Evolutionary conservation across 805 yeast species (phyloP).

Genomic region (Suhomyces prunicola): DNA sequence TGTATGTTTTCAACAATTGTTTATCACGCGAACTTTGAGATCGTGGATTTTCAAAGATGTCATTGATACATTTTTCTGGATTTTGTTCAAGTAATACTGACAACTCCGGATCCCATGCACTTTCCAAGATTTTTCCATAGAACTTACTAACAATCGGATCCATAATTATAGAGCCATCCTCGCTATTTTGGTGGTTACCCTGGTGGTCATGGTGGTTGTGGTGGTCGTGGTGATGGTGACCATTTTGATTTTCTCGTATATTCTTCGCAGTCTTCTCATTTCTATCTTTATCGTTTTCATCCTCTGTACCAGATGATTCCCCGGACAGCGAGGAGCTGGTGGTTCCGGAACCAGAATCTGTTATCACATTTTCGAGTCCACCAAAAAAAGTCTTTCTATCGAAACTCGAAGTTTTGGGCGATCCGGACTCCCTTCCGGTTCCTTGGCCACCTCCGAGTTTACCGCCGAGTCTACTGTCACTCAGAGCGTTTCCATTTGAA

Average conservation of each 20-base stretch:
- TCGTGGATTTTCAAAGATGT: slow-evolving; percentile 67
- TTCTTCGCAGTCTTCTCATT: not conserved
- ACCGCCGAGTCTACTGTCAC: not conserved
- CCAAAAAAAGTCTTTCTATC: slow-evolving; percentile 46
- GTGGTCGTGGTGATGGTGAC: not conserved
- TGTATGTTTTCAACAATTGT: slow-evolving; percentile 10
- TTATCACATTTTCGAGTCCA: slow-evolving; percentile 45
- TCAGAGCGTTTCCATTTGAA: slow-evolving; percentile 3
- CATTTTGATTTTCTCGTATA: not conserved
- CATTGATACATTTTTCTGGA: slow-evolving; percentile 71
- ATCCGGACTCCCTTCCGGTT: slow-evolving; percentile 28
- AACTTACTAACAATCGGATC: slow-evolving; percentile 51
- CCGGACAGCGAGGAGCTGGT: not conserved
- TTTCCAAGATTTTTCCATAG: slow-evolving; percentile 53
- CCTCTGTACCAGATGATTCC: not conserved
- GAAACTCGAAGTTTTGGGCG: slow-evolving; percentile 38
- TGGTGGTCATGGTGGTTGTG: not conserved
- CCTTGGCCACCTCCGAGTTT: not conserved
- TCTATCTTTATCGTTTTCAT: not conserved
- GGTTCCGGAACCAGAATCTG: slow-evolving; percentile 2
- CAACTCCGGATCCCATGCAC: slow-evolving; percentile 58
- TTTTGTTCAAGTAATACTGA: slow-evolving; percentile 48
- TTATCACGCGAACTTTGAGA: slow-evolving; percentile 12
- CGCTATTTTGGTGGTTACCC: not conserved
- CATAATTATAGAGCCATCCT: slow-evolving; percentile 20